Conservation (phyloP, 2,329 filamentous ascomycete species). For the Cryoendolithus antarcticus region DNA sequence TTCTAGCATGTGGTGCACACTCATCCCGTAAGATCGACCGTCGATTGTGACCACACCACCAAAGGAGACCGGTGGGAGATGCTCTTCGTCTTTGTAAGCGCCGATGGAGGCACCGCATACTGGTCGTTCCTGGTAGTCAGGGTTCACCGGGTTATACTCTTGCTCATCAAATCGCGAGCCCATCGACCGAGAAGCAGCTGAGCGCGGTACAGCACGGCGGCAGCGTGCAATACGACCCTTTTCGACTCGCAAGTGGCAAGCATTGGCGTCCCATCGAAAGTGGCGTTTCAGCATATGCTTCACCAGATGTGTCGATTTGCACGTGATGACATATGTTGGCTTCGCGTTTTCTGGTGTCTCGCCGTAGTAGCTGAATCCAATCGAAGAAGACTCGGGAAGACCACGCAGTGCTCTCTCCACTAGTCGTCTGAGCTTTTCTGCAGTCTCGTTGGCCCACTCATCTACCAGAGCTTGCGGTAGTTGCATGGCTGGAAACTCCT, state of each 20-base stretch:
- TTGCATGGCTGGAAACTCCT: conserved; percentile 27
- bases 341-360: conserved; percentile 52
- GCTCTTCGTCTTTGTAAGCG: conserved; percentile 71
- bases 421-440: conserved; percentile 61
- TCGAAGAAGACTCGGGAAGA: conserved; percentile 64
- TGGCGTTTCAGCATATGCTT: conserved; percentile 58
- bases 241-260: conserved; percentile 59
- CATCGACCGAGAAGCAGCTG: conserved; percentile 4
- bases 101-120: conserved; percentile 85
- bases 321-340: conserved; percentile 66
- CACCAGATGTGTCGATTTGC: conserved; percentile 61
- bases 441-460: conserved; percentile 58
- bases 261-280: conserved; percentile 53
- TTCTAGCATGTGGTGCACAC: conserved; percentile 92
- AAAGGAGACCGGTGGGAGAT: conserved; percentile 81
- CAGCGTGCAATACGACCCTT: conserved; percentile 35
- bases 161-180: conserved; percentile 3
- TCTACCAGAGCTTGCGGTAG: conserved; percentile 53
- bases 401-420: conserved; percentile 62
- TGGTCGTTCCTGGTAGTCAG: conserved; percentile 65
- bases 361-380: conserved; percentile 63
- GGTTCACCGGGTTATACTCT: conserved; percentile 43
- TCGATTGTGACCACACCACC: conserved; percentile 81
- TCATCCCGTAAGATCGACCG: conserved; percentile 80
- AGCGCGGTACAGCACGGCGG: conserved; percentile 7